Base-by-base conservation (phyloP, 2,329 filamentous ascomycete genomes). In the Zopfia rhizophila region DNA sequence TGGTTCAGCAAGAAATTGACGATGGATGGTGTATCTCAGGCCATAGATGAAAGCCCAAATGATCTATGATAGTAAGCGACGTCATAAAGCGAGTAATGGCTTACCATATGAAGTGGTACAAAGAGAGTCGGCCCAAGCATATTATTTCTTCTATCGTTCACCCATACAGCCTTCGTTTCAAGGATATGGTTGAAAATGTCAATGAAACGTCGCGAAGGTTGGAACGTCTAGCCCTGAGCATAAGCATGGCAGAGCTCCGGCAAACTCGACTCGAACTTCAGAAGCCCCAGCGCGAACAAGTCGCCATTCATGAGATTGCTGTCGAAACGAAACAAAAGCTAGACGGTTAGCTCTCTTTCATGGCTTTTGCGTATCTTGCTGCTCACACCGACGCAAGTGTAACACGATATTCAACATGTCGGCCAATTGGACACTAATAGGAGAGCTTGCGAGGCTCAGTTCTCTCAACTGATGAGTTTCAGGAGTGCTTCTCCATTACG, bases 391-490 rank as follows among this genome's bases (percentile, higher is more conserved):
- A 38, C 18, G 21, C 14, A 23, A 38, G 35, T 22, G 8, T 38
- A 38, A 14, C 35, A 38, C 17, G 14, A 8, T 8, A 23, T 38
- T 22, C 35, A 38, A 16, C 12, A 24, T 25, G 22, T 12, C 5
- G 22, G 35, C 10, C 22, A 24, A 7, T 8, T 38, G 22, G 35
- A 38, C 21, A 38, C 35, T 5, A 38, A 38, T 25, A 38, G 35
- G 17, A 7, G 35, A 24, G 35, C 27, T 10, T 38, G 35, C 35
- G 35, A 38, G 17, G 14, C 27, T 5, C 35, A 38, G 19, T 25
- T 38, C 35, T 38, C 35, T 7, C 35, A 38, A 16, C 22, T 38
- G 5, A 38, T 38, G 35, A 25, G 13, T 10, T 38, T 38, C 35
- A 16, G 19, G 10, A 38, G 22, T 22, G 14, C 35, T 5, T 7